phyloP scores from a whole-genome alignment of 2,329 filamentous ascomycete genomes.

The Camillea tinctor region DNA sequence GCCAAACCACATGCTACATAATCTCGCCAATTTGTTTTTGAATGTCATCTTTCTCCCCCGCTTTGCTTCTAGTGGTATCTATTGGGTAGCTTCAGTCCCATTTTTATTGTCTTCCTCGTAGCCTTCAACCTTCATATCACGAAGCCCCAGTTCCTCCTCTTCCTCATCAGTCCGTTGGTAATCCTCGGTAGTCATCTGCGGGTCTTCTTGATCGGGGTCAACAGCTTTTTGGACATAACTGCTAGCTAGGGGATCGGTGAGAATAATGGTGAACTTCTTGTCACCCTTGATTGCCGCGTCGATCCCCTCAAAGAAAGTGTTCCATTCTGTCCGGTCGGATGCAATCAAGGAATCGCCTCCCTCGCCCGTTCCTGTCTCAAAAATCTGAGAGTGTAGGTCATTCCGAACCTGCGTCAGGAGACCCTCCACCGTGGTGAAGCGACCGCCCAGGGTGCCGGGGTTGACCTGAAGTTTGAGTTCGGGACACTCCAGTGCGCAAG shows the following conservation, averaged over 20 bases:
- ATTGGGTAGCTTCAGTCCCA: conserved; percentile 3
- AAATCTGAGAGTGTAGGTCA: conserved; percentile 85
- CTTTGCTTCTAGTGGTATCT: background rate
- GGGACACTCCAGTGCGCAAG: conserved; percentile 80
- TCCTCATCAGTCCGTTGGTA: conserved; percentile 90
- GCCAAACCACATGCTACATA: conserved; percentile 4
- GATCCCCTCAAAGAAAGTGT: conserved; percentile 74
- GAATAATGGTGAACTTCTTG: conserved; percentile 75
- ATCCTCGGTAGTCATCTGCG: conserved; percentile 75
- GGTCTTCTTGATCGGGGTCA: conserved; percentile 67
- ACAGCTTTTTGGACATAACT: conserved; percentile 93
- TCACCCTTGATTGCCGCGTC: conserved; percentile 77
- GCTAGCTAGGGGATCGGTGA: conserved; percentile 85
- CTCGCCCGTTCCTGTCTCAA: conserved; percentile 59
- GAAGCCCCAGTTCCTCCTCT: conserved; percentile 86
- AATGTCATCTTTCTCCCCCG: background rate
- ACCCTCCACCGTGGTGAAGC: conserved; percentile 96
- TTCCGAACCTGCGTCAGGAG: conserved; percentile 88
- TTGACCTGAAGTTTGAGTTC: conserved; percentile 86
- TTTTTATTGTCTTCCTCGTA: conserved; percentile 61
- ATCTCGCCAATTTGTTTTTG: conserved; percentile 3
- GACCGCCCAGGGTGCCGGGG: conserved; percentile 88
- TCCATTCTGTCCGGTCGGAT: conserved; percentile 71
- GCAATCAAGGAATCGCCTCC: conserved; percentile 77
- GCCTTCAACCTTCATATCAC: conserved; percentile 88